phyloP scores from a whole-genome alignment of 2,329 filamentous ascomycete genomes.

The Byssothecium circinans region DNA sequence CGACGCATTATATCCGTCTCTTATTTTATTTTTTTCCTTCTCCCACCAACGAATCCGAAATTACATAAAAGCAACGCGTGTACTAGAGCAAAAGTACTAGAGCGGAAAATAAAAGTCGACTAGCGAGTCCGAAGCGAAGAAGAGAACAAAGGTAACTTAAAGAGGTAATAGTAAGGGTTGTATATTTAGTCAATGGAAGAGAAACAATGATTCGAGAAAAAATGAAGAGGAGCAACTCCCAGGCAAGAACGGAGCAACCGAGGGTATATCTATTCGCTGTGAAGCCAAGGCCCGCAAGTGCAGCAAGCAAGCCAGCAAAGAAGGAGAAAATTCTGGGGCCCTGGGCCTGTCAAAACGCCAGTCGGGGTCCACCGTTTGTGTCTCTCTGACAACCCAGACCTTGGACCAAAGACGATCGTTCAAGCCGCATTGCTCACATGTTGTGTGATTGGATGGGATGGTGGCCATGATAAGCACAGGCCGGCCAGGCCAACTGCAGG shows the following conservation, averaged over 20 bases:
- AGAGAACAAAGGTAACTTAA: neutral
- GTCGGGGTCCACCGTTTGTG: neutral
- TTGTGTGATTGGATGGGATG: neutral
- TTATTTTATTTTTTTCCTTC: neutral
- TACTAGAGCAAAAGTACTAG: neutral
- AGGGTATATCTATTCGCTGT: slow-evolving; percentile 1
- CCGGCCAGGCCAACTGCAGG: neutral
- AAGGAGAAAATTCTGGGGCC: neutral
- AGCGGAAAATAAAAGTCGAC: neutral
- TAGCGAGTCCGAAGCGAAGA: neutral
- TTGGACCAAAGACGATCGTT: neutral
- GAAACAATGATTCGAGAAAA: neutral
- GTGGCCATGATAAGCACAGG: neutral
- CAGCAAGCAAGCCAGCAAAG: neutral
- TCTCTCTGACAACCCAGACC: neutral
- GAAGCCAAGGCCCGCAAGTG: neutral
- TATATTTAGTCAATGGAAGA: neutral
- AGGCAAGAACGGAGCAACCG: neutral
- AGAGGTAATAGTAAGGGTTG: neutral
- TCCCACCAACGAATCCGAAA: neutral
- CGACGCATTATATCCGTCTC: slow-evolving; percentile 25
- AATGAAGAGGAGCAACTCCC: neutral
- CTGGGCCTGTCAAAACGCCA: neutral
- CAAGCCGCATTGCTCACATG: neutral
- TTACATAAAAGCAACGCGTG: neutral